Base-by-base conservation (phyloP, 805 yeast genomes). In the Barnettozyma populi region DNA sequence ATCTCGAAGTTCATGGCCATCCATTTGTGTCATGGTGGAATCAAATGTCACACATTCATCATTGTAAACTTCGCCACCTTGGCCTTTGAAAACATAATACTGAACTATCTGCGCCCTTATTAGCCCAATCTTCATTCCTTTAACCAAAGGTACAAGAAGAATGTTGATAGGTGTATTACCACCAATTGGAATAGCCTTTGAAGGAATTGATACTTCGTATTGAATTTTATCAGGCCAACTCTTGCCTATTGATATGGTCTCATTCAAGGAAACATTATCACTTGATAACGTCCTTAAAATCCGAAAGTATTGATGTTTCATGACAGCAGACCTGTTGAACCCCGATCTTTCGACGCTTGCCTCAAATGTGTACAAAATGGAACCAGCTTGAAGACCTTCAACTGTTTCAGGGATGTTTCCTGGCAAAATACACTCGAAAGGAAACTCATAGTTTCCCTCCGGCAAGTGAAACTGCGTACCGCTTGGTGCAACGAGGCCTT, bases 141-240 rank as follows among this genome's bases (percentile, higher is more conserved):
- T 90, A 46, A 79, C 67, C 41, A 90, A 72, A 0, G 98, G 97
- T 24, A 84, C 83, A 56, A 90, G 62, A 55, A 79, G 72, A 44
- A 90, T 74, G 47, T 79, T 79, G 6, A 92, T 74, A 2, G 88
- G 86, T 5, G 86, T 72, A 1, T 73, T 69, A 0, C 90, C 79
- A 5, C 98, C 98, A 41, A 90, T 80, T 1, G 97, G 90, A 7
- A 88, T 80, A 1, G 97, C 96, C 54, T 84, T 80, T 20, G 90
- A 76, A 0, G 97, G 97, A 3, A 89, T 81, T 48, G 84, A 82
- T 47, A 92, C 79, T 14, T 88, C 81, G 64, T 92, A 90, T 63
- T 90, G 97, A 38, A 92, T 82, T 62, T 88, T 89, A 44, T 79
- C 72, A 2, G 95, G 92, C 95, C 96, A 88, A 4, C 90, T 85